A percentile compares a stretch with the other conserved stretches of the same genome.
phyloP scores from a whole-genome alignment of 192 early-diverging fungal species.

The Rhizophlyctis rosea region DNA sequence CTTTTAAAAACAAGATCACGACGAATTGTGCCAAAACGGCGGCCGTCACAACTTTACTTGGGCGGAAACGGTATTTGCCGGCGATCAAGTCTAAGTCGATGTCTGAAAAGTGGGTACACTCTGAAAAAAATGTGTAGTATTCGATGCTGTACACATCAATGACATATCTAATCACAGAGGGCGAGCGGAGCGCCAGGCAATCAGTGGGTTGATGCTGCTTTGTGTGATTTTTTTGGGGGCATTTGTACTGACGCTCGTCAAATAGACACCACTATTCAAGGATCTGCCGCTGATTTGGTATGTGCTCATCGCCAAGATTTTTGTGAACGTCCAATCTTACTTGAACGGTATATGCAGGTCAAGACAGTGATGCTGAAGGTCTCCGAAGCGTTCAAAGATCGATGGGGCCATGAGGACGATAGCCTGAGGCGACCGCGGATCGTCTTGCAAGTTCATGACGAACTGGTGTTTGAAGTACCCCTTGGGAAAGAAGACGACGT shows the following conservation, averaged over 20 bases:
- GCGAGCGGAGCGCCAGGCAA: constrained; percentile 35
- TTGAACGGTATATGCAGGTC: not conserved
- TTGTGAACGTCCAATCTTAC: not conserved
- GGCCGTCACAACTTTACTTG: constrained; percentile 34
- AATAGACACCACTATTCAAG: constrained; percentile 38
- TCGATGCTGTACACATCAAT: constrained; percentile 16
- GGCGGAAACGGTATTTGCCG: constrained; percentile 26
- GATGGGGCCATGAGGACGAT: constrained; percentile 14
- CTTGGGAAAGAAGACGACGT: too few species aligned
- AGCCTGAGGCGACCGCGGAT: constrained; percentile 28
- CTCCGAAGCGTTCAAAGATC: constrained; percentile 12
- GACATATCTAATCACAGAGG: constrained; percentile 7
- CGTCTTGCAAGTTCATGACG: constrained; percentile 36
- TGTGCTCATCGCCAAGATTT: constrained; percentile 2
- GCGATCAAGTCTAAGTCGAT: constrained; percentile 27
- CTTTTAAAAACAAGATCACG: constrained; percentile 12
- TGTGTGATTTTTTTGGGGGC: too few species aligned
- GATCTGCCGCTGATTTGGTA: constrained; percentile 36
- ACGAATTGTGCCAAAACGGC: constrained; percentile 23
- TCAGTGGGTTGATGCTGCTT: too few species aligned
- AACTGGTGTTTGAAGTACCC: constrained; percentile 35
- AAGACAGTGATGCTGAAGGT: constrained; percentile 12
- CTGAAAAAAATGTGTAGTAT: not conserved
- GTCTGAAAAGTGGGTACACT: constrained; percentile 16
- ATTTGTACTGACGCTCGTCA: too few species aligned